Conservation (phyloP, 108 stramenopile genomes). For the Stephanodiscus minutulus region DNA sequence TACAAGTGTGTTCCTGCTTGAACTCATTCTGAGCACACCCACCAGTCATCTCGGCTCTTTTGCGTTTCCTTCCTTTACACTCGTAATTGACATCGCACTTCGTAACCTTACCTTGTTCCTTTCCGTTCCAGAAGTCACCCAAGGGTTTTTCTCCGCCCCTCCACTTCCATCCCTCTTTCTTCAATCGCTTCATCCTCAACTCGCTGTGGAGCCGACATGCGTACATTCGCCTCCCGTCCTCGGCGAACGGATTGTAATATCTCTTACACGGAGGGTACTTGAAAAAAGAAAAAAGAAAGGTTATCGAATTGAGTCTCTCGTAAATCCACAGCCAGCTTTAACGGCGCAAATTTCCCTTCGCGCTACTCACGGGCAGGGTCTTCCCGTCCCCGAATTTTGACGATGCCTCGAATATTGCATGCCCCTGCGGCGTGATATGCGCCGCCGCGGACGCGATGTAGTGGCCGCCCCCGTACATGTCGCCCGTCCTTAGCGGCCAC, state of each 20-base stretch:
- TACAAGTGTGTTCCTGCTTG: neutral
- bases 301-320: neutral
- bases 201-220: slow-evolving; percentile 83
- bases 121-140: slow-evolving; percentile 56
- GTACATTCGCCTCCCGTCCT: slow-evolving; percentile 53
- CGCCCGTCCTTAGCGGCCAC: slow-evolving; percentile 52
- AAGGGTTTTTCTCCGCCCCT: slow-evolving; percentile 72
- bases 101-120: neutral
- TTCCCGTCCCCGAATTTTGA: slow-evolving; percentile 71
- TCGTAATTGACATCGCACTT: neutral
- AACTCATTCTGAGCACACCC: neutral
- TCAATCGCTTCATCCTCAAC: slow-evolving; percentile 58
- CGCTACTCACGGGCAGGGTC: slow-evolving; percentile 53
- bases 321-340: neutral
- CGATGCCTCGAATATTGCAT: slow-evolving; percentile 68
- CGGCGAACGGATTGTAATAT: slow-evolving; percentile 66
- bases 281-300: neutral
- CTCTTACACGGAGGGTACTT: slow-evolving; percentile 81
- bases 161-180: slow-evolving; percentile 54
- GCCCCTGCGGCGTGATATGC: slow-evolving; percentile 72
- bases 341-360: too few relatives aligned
- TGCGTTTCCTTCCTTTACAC: neutral
- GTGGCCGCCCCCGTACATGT: slow-evolving; percentile 87
- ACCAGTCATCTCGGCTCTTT: neutral
- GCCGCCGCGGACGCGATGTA: slow-evolving; percentile 71